These are phyloP conservation scores for Alloascoidea africana DNA, from an alignment of 805 yeast species.

Conservation along the genomic window DNA sequence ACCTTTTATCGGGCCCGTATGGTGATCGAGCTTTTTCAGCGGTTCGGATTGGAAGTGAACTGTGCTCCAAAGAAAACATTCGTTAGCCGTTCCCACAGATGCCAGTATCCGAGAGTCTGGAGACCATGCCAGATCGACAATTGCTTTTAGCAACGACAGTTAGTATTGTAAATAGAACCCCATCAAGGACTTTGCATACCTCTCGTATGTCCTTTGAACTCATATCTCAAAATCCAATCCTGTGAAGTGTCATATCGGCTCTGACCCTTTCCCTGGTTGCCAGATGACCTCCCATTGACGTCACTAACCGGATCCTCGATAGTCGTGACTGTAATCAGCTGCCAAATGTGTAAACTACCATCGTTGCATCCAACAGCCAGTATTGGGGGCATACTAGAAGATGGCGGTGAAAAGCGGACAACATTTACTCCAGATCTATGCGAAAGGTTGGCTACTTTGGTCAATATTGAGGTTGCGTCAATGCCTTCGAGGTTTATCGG, in stretches of 20 bases:
- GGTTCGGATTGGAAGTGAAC: conserved; percentile 47
- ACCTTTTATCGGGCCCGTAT: conserved; percentile 74
- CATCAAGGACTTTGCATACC: too few species aligned
- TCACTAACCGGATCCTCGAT: too few species aligned
- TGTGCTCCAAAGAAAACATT: conserved; percentile 71
- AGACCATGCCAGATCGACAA: conserved; percentile 80
- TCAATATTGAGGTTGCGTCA: background rate
- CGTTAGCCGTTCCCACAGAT: conserved; percentile 70
- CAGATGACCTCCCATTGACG: too few species aligned
- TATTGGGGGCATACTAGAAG: too few species aligned
- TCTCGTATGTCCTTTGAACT: background rate
- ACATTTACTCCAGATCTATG: conserved; percentile 96
- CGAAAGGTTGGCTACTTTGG: conserved; percentile 43
- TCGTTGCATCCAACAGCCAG: conserved; percentile 1
- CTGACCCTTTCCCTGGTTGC: background rate
- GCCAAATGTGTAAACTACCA: background rate
- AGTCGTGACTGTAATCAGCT: background rate
- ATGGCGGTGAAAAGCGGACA: conserved; percentile 75
- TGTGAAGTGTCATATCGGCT: background rate
- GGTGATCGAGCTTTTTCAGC: conserved; percentile 63
- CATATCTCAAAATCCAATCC: conserved; percentile 1
- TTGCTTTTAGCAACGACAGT: conserved; percentile 11
- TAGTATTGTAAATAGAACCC: background rate
- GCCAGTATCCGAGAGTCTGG: conserved; percentile 68
- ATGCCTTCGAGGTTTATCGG: background rate